Evolutionary conservation across 371 early-diverging fungal genomes (phyloP).

Genomic region (Hamiltosporidium tvaerminnensis): DNA sequence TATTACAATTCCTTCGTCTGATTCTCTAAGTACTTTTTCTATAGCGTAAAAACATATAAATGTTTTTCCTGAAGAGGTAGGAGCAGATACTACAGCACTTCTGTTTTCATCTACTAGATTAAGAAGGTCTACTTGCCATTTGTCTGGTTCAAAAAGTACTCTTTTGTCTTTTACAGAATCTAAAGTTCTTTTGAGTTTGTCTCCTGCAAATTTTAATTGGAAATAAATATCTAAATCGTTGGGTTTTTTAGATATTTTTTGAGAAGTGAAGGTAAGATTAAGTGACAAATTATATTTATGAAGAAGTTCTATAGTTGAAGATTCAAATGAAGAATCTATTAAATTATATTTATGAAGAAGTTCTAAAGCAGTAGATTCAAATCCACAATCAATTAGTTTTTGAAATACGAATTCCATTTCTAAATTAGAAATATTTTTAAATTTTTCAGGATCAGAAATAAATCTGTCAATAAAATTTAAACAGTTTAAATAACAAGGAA

Average conservation of each 20-base stretch:
- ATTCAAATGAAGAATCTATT: neutral
- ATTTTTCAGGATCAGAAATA: neutral
- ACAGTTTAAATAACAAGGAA: conserved; percentile 46
- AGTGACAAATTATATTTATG: neutral
- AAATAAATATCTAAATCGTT: conserved; percentile 53
- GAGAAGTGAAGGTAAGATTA: neutral
- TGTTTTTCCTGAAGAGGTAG: conserved; percentile 57
- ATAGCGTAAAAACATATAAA: conserved; percentile 58
- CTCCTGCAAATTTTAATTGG: conserved; percentile 49
- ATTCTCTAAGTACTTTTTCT: conserved; percentile 54
- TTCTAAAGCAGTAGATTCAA: conserved; percentile 22
- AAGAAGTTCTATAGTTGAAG: conserved; percentile 3
- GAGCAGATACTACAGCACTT: conserved; percentile 55
- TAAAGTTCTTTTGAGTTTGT: conserved; percentile 43
- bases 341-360: neutral
- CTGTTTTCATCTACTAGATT: conserved; percentile 52
- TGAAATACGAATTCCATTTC: conserved; percentile 47
- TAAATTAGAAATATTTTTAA: neutral
- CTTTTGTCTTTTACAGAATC: conserved; percentile 51
- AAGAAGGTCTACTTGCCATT: conserved; percentile 55
- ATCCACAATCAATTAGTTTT: conserved; percentile 40
- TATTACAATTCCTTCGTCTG: conserved; percentile 53
- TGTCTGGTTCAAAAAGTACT: conserved; percentile 56
- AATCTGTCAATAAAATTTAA: conserved; percentile 38
- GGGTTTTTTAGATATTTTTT: conserved; percentile 7